Base-by-base conservation (phyloP, 148 eudicot genomes). In the Camellia japonica region DNA sequence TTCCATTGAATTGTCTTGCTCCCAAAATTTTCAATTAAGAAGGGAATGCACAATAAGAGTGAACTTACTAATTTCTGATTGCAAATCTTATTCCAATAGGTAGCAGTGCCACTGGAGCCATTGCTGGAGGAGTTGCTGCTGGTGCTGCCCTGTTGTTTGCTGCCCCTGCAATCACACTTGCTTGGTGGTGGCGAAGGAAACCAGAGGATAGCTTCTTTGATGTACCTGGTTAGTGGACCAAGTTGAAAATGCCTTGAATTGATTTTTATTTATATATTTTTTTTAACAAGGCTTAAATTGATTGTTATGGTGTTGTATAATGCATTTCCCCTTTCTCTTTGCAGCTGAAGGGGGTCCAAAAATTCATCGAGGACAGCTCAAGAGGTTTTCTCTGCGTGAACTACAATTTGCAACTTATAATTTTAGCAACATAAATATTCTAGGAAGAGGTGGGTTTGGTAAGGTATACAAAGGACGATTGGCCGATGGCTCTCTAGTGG, bases 301-400 rank as follows among this genome's bases (percentile, higher is more conserved):
- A 3, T 51, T 10, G 2, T 71, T 41, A 30, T 15, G 41, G 19
- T 71, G 42, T 20, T 71, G 8, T 52, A 18, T 13, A 54, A 54
- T 73, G 54, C 75, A 52, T 15, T 15, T 30, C 47, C 56, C 44
- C 49, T 38, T 30, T 42, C 65, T 76, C 68, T 6, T 79, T 84
- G 80, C 94, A 93, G 97, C 94, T 80, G 97, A 93, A 82, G 97
- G 91, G 85, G 94, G 91, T 86, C 97, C 97, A 61, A 89, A 91
- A 87, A 90, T 90, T 83, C 94, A 93, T 83, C 84, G 90, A n/a
- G 94, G 93, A 71, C 97, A 91, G 80, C 91, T 93, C 71, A 93
- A 93, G 82, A 86, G 97, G 73, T 93, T 91, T 79, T 91, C 97
- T 65, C 70, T 93, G 71, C 90, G 94, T 60, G 97, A 93, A 80